These are phyloP conservation scores for Pleurotus cornucopiae DNA, from an alignment of 768 basidiomycete species.

Conservation along the genomic window DNA sequence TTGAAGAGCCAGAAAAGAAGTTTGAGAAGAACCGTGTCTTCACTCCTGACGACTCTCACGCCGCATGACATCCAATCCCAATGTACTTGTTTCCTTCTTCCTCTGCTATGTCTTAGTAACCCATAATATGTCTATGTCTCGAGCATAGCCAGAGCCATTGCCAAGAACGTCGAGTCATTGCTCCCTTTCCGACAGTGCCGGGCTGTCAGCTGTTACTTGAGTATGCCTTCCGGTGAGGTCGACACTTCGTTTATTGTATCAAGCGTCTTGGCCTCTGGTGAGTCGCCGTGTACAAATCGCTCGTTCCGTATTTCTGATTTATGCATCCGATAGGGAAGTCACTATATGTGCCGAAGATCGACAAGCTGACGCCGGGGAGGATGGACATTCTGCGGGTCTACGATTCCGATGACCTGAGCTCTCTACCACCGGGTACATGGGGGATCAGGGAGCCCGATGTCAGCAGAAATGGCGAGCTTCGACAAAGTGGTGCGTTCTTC, in stretches of 20 bases:
- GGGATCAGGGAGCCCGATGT: constrained; percentile 67
- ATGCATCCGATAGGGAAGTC: constrained; percentile 45
- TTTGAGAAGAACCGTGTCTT: background rate
- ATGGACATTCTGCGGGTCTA: constrained; percentile 72
- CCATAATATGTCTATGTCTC: background rate
- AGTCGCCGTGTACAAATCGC: constrained; percentile 12
- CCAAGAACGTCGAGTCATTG: constrained; percentile 41
- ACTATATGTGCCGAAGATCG: constrained; percentile 69
- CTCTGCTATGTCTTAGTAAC: background rate
- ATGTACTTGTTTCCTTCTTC: background rate
- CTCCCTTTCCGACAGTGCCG: constrained; percentile 46
- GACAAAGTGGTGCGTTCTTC: constrained; percentile 46
- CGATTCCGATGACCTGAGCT: constrained; percentile 49
- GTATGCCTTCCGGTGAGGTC: constrained; percentile 72
- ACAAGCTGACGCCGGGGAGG: constrained; percentile 29
- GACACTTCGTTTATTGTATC: constrained; percentile 51
- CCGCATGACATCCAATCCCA: background rate
- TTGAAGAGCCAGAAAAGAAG: background rate
- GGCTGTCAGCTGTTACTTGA: constrained; percentile 71
- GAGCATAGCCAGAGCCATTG: constrained; percentile 42
- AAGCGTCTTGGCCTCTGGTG: constrained; percentile 53
- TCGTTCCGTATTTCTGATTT: background rate
- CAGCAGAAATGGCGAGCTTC: constrained; percentile 36
- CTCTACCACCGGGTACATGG: constrained; percentile 63
- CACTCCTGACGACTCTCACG: background rate